A percentile compares a stretch with the other conserved stretches of the same genome.
phyloP scores from a whole-genome alignment of 2,329 filamentous ascomycete genomes.

The Penicillium sp. region DNA sequence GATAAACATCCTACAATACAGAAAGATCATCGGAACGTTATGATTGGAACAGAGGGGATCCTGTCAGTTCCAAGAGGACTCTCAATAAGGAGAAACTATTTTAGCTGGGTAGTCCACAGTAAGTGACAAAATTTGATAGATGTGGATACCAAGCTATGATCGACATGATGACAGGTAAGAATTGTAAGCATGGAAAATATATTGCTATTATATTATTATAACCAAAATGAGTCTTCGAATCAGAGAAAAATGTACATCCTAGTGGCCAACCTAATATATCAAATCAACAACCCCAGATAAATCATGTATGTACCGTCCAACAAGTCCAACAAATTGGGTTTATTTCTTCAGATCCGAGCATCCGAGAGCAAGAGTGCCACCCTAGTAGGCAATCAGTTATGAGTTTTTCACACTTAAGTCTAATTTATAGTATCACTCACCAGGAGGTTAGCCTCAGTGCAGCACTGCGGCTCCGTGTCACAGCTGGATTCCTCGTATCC shows the following conservation, averaged over 20 bases:
- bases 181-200: neutral
- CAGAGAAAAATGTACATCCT: neutral
- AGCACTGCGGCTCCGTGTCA: constrained; percentile 28
- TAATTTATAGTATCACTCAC: constrained; percentile 14
- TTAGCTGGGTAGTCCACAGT: neutral
- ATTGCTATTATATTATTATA: neutral
- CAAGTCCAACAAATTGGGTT: neutral
- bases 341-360: constrained; percentile 19
- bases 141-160: neutral
- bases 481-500: constrained; percentile 23
- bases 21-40: too few species aligned
- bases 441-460: constrained; percentile 31
- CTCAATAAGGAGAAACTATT: too few species aligned
- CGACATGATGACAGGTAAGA: neutral
- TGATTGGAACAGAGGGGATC: too few species aligned
- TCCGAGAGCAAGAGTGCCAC: constrained; percentile 27
- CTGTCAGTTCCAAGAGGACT: too few species aligned
- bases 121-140: neutral
- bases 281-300: neutral
- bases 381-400: constrained; percentile 16
- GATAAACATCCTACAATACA: too few species aligned
- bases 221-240: neutral
- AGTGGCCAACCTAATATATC: neutral
- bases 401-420: too few species aligned
- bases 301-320: neutral